Conservation (phyloP, 345 rosid genomes). For the Arabidopsis arenosa region DNA sequence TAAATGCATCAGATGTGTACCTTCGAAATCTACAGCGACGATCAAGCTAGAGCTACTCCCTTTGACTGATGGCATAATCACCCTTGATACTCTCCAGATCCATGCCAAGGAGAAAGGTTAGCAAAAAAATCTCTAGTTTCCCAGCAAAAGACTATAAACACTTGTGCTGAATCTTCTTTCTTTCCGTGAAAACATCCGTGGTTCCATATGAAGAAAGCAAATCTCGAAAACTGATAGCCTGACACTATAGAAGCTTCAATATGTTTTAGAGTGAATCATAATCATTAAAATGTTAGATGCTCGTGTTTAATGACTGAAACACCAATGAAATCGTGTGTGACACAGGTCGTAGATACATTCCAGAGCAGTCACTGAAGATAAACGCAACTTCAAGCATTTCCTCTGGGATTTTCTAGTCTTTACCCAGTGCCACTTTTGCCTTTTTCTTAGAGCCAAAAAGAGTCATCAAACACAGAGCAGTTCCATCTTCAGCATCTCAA, state of each 20-base stretch:
- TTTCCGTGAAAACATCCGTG: constrained; percentile 14
- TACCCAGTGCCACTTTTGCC: constrained; percentile 27
- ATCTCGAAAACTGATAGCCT: neutral
- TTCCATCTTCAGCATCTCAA: constrained; percentile 17
- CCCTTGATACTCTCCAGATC: constrained; percentile 83
- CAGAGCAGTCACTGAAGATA: constrained; percentile 89
- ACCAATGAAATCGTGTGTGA: constrained; percentile 27
- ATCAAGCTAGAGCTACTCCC: constrained; percentile 95
- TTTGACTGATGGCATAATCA: constrained; percentile 95
- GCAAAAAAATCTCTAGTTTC: neutral
- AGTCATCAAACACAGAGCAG: constrained; percentile 35
- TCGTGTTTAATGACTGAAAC: neutral
- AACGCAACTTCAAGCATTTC: constrained; percentile 91
- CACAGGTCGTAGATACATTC: constrained; percentile 88
- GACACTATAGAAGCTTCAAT: neutral
- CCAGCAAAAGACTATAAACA: constrained; percentile 12
- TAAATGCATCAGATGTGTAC: constrained; percentile 70
- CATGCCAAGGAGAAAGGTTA: constrained; percentile 95
- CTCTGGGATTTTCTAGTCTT: constrained; percentile 61
- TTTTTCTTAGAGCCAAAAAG: constrained; percentile 20
- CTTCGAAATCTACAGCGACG: constrained; percentile 85
- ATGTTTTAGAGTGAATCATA: neutral
- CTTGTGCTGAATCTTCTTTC: constrained; percentile 10
- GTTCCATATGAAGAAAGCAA: neutral
- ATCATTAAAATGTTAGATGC: neutral